A percentile compares a stretch with the other conserved stretches of the same genome.
phyloP scores from a whole-genome alignment of 495 filamentous ascomycete species.

The Aspergillus ellipticus region DNA sequence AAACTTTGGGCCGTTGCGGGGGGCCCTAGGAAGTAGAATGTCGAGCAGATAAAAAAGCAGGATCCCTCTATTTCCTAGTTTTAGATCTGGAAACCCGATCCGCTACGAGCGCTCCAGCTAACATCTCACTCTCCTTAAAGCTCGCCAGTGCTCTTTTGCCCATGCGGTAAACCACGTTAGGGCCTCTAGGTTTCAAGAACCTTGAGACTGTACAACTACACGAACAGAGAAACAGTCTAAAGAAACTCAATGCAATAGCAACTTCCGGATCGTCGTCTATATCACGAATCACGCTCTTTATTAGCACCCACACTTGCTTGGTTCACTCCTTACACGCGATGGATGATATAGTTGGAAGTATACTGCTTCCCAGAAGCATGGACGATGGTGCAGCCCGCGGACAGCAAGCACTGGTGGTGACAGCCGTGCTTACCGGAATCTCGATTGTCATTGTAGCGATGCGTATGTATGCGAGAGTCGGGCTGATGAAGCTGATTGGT shows the following conservation, averaged over 20 bases:
- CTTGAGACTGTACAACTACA: not conserved
- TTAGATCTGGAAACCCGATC: not conserved
- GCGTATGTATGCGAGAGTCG: slow-evolving; percentile 32
- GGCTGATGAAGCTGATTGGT: slow-evolving; percentile 34
- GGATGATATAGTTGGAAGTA: slow-evolving; percentile 15
- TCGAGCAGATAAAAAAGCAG: not conserved
- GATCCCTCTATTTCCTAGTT: not conserved
- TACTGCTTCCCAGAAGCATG: slow-evolving; percentile 16
- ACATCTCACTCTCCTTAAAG: not conserved
- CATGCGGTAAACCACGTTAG: not conserved
- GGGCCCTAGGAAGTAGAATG: not conserved
- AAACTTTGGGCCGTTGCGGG: slow-evolving; percentile 7
- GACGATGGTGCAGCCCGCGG: slow-evolving; percentile 25
- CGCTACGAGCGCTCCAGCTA: not conserved
- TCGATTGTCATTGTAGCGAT: slow-evolving; percentile 28
- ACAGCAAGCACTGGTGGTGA: slow-evolving; percentile 34
- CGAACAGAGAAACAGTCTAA: not conserved
- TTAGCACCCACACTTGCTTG: not conserved
- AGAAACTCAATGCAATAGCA: not conserved
- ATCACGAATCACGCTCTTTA: slow-evolving; percentile 5
- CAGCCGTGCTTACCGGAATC: slow-evolving; percentile 29
- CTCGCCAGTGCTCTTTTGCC: not conserved
- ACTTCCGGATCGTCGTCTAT: not conserved
- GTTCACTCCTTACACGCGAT: slow-evolving; percentile 20
- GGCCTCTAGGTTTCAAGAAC: not conserved